Percentiles rank a stretch among this genome's conserved stretches.
Evolutionary conservation across 768 basidiomycete species (phyloP).

Genomic region (Pleurotus tuber-regium): DNA sequence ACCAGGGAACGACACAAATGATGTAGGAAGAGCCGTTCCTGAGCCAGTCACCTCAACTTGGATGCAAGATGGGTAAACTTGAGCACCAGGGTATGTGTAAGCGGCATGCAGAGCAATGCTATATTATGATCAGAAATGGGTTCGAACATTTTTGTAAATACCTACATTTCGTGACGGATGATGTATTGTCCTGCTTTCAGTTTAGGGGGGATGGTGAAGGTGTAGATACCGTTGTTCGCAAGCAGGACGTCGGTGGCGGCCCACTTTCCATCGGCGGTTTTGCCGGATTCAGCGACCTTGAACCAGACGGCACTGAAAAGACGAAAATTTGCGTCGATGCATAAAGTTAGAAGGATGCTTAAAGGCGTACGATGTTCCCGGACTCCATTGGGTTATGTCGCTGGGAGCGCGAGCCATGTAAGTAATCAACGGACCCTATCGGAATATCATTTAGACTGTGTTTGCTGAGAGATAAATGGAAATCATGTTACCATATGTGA

Average conservation of each 20-base stretch:
- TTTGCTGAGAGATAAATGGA: too few species aligned
- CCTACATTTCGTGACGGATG: constrained; percentile 45
- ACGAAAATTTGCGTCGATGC: neutral
- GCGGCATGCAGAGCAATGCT: constrained; percentile 41
- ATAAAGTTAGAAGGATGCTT: neutral
- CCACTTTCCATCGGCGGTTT: constrained; percentile 41
- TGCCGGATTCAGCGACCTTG: constrained; percentile 48
- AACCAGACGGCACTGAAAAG: constrained; percentile 44
- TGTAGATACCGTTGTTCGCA: constrained; percentile 39
- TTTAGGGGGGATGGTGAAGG: constrained; percentile 44
- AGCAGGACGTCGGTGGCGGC: constrained; percentile 39
- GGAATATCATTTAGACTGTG: neutral
- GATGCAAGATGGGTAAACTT: constrained; percentile 45
- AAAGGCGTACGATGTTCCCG: constrained; percentile 34
- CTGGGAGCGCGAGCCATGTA: constrained; percentile 45
- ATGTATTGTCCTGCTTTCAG: constrained; percentile 47
- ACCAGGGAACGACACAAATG: constrained; percentile 49
- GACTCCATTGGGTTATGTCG: constrained; percentile 41
- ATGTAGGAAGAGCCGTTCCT: constrained; percentile 40
- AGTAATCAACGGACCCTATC: constrained; percentile 41
- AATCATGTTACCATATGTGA: constrained; percentile 24
- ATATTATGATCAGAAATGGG: neutral
- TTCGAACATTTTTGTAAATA: too few species aligned
- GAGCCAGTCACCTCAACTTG: constrained; percentile 45
- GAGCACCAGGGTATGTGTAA: constrained; percentile 38